These are phyloP conservation scores for Cerioporus squamosus DNA, from an alignment of 1,284 basidiomycete species.

Conservation along the genomic window DNA sequence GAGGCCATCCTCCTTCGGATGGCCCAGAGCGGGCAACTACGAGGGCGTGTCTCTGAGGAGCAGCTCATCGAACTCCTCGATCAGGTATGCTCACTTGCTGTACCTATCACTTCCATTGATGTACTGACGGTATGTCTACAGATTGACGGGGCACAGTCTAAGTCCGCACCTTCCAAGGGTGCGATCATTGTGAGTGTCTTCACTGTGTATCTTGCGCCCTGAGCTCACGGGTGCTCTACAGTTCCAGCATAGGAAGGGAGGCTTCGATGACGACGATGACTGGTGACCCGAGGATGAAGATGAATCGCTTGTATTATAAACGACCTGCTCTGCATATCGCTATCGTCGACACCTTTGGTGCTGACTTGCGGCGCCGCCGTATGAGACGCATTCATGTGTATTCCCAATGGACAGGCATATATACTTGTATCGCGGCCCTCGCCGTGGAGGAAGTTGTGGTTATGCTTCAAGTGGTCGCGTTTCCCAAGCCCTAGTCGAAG, in stretches of 20 bases:
- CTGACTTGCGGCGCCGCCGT: too few relatives aligned
- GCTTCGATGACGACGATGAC: constrained; percentile 75
- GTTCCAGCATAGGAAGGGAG: constrained; percentile 74
- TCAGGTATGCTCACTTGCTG: constrained; percentile 62
- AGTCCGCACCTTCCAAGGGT: constrained; percentile 57
- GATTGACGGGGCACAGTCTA: constrained; percentile 72
- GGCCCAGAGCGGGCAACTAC: constrained; percentile 92
- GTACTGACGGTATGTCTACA: constrained; percentile 30
- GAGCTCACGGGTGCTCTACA: constrained; percentile 33
- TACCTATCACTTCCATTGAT: neutral
- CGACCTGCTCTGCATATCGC: neutral
- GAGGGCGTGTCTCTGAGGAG: constrained; percentile 84
- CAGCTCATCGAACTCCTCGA: constrained; percentile 93
- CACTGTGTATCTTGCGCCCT: neutral
- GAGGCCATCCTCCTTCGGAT: constrained; percentile 87
- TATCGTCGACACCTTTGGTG: neutral
- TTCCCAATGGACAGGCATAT: too few relatives aligned
- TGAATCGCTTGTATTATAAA: neutral
- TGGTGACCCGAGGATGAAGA: constrained; percentile 36
- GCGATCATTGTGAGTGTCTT: constrained; percentile 66
- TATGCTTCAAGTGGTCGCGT: too few relatives aligned
- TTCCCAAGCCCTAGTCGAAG: too few relatives aligned
- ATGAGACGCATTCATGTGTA: too few relatives aligned
- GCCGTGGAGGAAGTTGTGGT: too few relatives aligned
- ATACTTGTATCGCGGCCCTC: too few relatives aligned